A percentile compares a stretch with the other conserved stretches of the same genome.
Evolutionary conservation across 306 rosid genomes (phyloP).

Genomic region (Acacia confusa): DNA sequence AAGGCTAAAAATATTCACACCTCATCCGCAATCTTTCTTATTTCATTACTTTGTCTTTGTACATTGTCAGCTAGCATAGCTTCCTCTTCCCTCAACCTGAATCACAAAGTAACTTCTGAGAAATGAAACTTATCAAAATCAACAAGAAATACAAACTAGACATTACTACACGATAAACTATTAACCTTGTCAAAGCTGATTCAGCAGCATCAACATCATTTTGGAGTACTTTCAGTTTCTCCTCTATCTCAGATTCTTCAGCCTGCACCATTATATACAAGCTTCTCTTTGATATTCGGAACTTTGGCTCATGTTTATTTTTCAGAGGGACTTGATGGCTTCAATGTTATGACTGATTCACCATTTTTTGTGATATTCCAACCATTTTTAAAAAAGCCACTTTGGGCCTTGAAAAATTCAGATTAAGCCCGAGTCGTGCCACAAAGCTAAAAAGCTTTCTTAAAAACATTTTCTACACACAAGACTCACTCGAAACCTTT

Average conservation of each 20-base stretch:
- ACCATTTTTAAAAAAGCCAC: not conserved
- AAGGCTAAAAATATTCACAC: constrained; percentile 36
- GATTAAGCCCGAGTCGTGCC: not conserved
- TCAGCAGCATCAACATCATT: constrained; percentile 55
- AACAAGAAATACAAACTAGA: constrained; percentile 32
- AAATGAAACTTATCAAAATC: constrained; percentile 31
- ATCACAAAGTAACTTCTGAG: constrained; percentile 31
- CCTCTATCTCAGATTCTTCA: constrained; percentile 68
- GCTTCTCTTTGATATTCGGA: not conserved
- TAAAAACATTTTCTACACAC: not conserved
- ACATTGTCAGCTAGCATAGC: constrained; percentile 36
- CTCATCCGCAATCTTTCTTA: constrained; percentile 46
- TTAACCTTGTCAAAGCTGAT: constrained; percentile 49
- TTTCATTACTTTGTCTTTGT: constrained; percentile 37
- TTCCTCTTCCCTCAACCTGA: constrained; percentile 75
- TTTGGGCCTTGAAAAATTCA: not conserved
- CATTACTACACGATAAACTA: constrained; percentile 18
- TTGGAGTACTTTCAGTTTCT: constrained; percentile 60
- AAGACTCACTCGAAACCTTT: not conserved
- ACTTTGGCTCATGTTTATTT: not conserved
- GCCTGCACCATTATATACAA: constrained; percentile 51
- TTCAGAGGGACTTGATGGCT: not conserved
- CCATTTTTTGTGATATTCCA: not conserved
- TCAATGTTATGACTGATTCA: not conserved
- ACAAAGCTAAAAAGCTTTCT: not conserved